Percentiles rank a stretch among this genome's conserved stretches.
These are phyloP conservation scores for Ophiostoma quercus DNA, from an alignment of 2,329 filamentous ascomycete genomes.

Conservation along the genomic window DNA sequence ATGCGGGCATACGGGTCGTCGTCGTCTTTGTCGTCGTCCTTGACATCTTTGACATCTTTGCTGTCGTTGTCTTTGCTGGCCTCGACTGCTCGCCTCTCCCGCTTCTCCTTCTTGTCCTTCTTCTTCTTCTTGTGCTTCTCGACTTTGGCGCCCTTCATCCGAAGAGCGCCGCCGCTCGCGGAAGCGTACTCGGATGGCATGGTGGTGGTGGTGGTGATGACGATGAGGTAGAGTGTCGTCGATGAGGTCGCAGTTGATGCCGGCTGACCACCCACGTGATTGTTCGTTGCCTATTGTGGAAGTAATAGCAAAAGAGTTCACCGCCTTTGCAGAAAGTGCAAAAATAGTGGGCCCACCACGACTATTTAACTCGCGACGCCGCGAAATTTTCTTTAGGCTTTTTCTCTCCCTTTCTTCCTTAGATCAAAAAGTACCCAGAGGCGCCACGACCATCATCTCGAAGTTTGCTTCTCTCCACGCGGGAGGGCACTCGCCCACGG, in stretches of 20 bases:
- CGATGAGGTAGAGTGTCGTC: too few species aligned
- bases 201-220: not conserved
- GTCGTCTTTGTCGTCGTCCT: slow-evolving; percentile 24
- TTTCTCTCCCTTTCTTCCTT: slow-evolving; percentile 40
- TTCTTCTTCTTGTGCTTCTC: slow-evolving; percentile 53
- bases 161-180: slow-evolving; percentile 66
- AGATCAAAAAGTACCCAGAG: slow-evolving; percentile 60
- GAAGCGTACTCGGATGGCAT: slow-evolving; percentile 74
- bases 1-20: slow-evolving; percentile 45
- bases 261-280: not conserved
- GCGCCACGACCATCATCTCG: slow-evolving; percentile 60
- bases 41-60: not conserved
- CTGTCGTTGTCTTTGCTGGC: slow-evolving; percentile 14
- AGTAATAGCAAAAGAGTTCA: too few species aligned
- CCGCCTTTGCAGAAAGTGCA: too few species aligned
- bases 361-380: slow-evolving; percentile 11
- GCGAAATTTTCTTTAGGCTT: slow-evolving; percentile 28
- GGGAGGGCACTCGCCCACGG: slow-evolving; percentile 39
- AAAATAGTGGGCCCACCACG: not conserved
- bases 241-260: too few species aligned
- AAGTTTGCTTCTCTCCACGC: slow-evolving; percentile 30
- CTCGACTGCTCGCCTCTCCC: slow-evolving; percentile 16
- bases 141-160: slow-evolving; percentile 72
- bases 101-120: slow-evolving; percentile 3
- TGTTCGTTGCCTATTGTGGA: not conserved